These are phyloP conservation scores for Lepiota venenata DNA, from an alignment of 768 basidiomycete genomes.

Conservation along the genomic window DNA sequence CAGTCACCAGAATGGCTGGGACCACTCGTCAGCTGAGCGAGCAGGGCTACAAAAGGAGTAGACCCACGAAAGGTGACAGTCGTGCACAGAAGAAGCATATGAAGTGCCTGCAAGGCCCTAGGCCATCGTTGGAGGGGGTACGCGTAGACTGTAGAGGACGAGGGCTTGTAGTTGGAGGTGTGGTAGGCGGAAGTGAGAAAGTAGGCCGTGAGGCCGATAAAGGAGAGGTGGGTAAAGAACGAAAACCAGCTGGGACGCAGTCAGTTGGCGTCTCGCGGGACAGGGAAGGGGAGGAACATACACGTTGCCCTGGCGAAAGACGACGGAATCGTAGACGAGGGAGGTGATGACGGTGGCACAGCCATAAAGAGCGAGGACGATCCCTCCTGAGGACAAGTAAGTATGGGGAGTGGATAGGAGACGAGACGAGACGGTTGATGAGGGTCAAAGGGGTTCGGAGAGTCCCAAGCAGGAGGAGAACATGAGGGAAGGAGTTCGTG, in stretches of 20 bases:
- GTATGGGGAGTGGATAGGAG: not conserved
- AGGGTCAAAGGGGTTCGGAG: conserved; percentile 1
- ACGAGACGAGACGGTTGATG: not conserved
- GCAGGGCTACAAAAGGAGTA: not conserved
- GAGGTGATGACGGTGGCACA: conserved; percentile 5
- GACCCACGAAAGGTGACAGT: conserved; percentile 56
- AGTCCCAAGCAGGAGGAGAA: conserved; percentile 1
- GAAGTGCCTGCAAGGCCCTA: conserved; percentile 48
- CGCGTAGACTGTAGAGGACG: conserved; percentile 22
- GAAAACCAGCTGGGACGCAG: conserved; percentile 45
- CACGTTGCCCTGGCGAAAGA: conserved; percentile 9
- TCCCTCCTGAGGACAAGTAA: not conserved
- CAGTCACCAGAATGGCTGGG: conserved; percentile 61
- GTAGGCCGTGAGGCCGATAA: conserved; percentile 60
- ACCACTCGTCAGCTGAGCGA: not conserved
- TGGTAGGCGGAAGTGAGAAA: conserved; percentile 59
- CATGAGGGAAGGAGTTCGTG: conserved; percentile 1
- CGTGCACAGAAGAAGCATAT: conserved; percentile 48
- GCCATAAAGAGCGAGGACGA: conserved; percentile 1
- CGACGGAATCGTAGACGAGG: conserved; percentile 7
- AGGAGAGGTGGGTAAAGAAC: conserved; percentile 64
- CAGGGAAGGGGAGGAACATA: not conserved
- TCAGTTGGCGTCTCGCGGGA: not conserved
- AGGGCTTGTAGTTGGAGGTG: conserved; percentile 25
- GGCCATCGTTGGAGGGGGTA: conserved; percentile 64